Conservation (phyloP, 176 grass and related monocot genomes). For the Triticum aestivum region DNA sequence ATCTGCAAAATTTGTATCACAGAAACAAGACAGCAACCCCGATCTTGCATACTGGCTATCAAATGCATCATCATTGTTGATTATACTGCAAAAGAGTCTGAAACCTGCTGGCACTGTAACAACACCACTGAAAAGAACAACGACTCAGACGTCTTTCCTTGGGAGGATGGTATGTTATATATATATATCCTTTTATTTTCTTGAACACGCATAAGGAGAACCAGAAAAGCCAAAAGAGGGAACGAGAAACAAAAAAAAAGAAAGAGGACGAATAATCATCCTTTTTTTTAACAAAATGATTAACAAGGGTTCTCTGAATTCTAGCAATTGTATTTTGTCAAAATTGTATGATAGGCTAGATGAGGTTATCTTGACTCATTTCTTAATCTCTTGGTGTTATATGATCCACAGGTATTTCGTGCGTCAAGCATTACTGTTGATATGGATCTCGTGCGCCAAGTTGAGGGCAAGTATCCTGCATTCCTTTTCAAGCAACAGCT, state of each 20-base stretch:
- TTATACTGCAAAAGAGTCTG: slow-evolving; percentile 89
- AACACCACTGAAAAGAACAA: slow-evolving; percentile 61
- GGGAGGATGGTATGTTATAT: slow-evolving; percentile 81
- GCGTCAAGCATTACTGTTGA: slow-evolving; percentile 73
- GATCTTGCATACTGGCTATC: slow-evolving; percentile 86
- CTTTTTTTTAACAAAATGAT: background rate
- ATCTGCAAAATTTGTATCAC: slow-evolving; percentile 35
- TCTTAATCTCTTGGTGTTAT: slow-evolving; percentile 17
- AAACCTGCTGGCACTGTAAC: slow-evolving; percentile 58
- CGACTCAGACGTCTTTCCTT: slow-evolving; percentile 82
- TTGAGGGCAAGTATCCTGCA: slow-evolving; percentile 89
- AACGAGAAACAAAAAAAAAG: background rate
- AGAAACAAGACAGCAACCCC: slow-evolving; percentile 76
- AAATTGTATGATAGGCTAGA: background rate
- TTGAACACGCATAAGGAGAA: background rate
- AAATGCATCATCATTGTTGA: slow-evolving; percentile 77
- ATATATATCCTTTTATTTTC: background rate
- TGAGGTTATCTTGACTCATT: slow-evolving; percentile 9
- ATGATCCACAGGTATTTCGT: slow-evolving; percentile 67
- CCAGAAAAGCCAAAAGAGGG: background rate
- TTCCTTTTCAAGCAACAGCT: slow-evolving; percentile 98
- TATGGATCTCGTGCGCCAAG: slow-evolving; percentile 74
- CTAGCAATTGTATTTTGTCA: slow-evolving; percentile 10
- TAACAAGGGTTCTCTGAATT: background rate
- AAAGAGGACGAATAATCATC: background rate